These are phyloP conservation scores for Xylariales sp. DNA, from an alignment of 2,329 filamentous ascomycete species.

Conservation along the genomic window DNA sequence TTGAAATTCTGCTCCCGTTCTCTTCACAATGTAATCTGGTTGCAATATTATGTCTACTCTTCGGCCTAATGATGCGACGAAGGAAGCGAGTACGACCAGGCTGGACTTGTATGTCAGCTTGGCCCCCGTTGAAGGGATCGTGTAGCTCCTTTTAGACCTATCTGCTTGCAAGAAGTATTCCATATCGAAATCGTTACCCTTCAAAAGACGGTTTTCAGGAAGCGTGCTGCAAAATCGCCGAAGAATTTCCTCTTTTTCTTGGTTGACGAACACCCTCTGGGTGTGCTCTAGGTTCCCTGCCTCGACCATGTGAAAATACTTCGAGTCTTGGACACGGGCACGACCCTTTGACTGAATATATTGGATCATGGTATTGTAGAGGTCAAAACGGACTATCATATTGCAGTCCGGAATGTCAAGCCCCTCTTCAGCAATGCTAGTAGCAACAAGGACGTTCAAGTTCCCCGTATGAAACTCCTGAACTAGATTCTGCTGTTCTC, in stretches of 20 bases:
- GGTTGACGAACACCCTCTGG: conserved; percentile 53
- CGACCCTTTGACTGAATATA: conserved; percentile 92
- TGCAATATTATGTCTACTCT: conserved; percentile 27
- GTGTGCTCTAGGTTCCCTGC: conserved; percentile 58
- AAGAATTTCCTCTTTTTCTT: conserved; percentile 58
- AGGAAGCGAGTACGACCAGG: conserved; percentile 66
- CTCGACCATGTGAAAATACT: conserved; percentile 83
- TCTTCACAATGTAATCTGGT: conserved; percentile 59
- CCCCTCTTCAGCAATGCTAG: conserved; percentile 64
- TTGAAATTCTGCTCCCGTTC: conserved; percentile 55
- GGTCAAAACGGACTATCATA: conserved; percentile 71
- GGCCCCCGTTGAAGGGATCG: conserved; percentile 64
- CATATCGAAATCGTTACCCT: conserved; percentile 53
- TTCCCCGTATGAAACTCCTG: conserved; percentile 56
- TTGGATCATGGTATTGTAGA: conserved; percentile 86
- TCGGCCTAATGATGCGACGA: conserved; percentile 63
- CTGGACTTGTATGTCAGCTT: conserved; percentile 75
- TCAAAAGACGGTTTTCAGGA: conserved; percentile 68
- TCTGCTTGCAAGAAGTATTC: conserved; percentile 52
- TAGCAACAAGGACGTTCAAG: conserved; percentile 62
- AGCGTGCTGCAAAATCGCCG: conserved; percentile 71
- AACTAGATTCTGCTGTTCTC: conserved; percentile 70
- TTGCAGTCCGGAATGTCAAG: conserved; percentile 67
- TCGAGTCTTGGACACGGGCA: conserved; percentile 72
- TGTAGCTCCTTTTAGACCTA: conserved; percentile 46